Conservation (phyloP, 2,329 filamentous ascomycete species). For the Chalaropsis thielavioides region DNA sequence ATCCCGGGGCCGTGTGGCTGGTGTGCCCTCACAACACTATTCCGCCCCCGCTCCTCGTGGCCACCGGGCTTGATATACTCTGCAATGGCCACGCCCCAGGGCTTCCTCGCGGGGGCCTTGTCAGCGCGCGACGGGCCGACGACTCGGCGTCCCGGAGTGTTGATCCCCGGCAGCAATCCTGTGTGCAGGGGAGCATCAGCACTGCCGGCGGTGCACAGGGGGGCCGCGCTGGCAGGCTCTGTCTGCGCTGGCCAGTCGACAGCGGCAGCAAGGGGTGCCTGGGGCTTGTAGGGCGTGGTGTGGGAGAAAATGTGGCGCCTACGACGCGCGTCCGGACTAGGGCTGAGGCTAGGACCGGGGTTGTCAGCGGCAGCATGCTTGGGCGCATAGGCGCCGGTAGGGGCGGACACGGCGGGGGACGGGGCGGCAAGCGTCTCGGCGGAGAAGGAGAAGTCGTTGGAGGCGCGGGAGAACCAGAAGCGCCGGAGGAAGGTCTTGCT, state of each 20-base stretch:
- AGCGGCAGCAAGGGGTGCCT: neutral
- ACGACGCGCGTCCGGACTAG: neutral
- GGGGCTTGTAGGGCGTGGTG: neutral
- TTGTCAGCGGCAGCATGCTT: neutral
- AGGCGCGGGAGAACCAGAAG: slow-evolving; percentile 10
- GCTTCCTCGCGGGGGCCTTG: neutral
- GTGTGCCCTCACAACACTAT: neutral
- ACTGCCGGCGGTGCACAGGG: no score
- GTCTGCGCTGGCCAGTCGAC: neutral
- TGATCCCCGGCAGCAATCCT: neutral
- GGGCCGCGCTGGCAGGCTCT: neutral
- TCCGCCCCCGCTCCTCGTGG: neutral
- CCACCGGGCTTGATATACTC: slow-evolving; percentile 10
- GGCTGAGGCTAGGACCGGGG: neutral
- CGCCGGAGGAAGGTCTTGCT: neutral
- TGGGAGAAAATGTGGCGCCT: slow-evolving; percentile 9
- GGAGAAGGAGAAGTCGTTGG: slow-evolving; percentile 2
- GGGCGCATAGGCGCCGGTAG: neutral
- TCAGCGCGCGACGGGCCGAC: neutral
- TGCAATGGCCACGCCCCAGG: neutral
- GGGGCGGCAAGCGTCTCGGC: neutral
- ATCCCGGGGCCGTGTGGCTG: neutral
- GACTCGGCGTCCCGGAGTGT: neutral
- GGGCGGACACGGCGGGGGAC: no score
- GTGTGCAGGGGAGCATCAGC: no score